Conservation (phyloP, 768 basidiomycete genomes). For the Xerocomellus chrysenteron region DNA sequence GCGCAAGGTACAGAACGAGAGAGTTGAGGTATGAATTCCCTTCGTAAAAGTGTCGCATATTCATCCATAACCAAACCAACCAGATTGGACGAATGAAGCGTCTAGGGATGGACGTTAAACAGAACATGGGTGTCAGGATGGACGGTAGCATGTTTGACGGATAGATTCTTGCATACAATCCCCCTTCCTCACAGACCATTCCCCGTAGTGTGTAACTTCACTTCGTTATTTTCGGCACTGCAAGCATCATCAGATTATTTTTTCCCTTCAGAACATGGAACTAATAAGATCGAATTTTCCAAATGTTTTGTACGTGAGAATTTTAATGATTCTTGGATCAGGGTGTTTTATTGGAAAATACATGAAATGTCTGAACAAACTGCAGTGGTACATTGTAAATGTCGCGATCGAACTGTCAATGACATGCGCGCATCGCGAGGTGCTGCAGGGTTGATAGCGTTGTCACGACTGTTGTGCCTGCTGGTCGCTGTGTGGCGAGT, state of each 20-base stretch:
- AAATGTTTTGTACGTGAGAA: neutral
- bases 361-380: too few relatives aligned
- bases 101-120: constrained; percentile 84
- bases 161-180: constrained; percentile 9
- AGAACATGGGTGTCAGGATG: constrained; percentile 86
- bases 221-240: neutral
- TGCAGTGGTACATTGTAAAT: neutral
- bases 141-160: constrained; percentile 65
- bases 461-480: neutral
- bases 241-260: too few relatives aligned
- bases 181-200: neutral
- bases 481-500: constrained; percentile 4
- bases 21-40: constrained; percentile 59
- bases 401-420: neutral
- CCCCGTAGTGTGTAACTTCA: neutral
- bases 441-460: neutral
- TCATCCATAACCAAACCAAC: neutral
- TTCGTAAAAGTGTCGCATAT: neutral
- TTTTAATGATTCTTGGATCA: too few relatives aligned
- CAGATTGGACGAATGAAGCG: constrained; percentile 82
- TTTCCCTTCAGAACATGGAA: too few relatives aligned
- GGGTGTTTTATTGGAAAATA: too few relatives aligned
- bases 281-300: too few relatives aligned
- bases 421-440: constrained; percentile 19
- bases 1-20: constrained; percentile 80